Conservation (phyloP, 441 rosid genomes). For the Croton laevigatus region DNA sequence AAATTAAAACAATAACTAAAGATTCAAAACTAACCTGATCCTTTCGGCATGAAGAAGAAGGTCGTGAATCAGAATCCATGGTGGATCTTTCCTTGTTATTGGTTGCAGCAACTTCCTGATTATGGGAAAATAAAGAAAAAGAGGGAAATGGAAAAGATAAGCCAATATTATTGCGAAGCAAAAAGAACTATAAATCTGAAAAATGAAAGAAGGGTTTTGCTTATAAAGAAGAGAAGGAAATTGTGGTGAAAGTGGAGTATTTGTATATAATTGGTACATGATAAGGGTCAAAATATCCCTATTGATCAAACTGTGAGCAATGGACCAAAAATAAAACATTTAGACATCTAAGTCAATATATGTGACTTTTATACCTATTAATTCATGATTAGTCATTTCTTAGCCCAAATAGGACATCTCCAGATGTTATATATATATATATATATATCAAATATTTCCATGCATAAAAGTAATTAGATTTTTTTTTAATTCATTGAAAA, state of each 20-base stretch:
- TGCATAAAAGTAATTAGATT: too few species aligned
- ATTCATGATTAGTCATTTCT: constrained; percentile 10
- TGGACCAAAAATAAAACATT: not conserved
- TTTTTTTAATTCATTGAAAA: too few species aligned
- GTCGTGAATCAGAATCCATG: constrained; percentile 30
- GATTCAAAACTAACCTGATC: constrained; percentile 24
- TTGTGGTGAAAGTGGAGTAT: not conserved
- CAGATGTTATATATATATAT: not conserved
- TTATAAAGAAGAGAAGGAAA: not conserved
- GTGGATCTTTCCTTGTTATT: constrained; percentile 22
- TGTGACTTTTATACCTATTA: constrained; percentile 8
- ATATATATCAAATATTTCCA: too few species aligned
- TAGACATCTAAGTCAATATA: constrained; percentile 12
- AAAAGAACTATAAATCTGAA: not conserved
- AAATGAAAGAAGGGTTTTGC: not conserved
- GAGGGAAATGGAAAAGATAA: not conserved
- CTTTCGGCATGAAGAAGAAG: constrained; percentile 36
- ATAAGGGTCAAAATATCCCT: not conserved
- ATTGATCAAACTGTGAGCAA: not conserved
- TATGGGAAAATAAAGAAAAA: not conserved
- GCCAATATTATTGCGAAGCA: not conserved
- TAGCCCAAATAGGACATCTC: not conserved
- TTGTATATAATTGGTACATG: not conserved
- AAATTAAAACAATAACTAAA: too few species aligned
- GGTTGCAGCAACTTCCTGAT: constrained; percentile 19